Base-by-base conservation (phyloP, 805 yeast species). In the Ogataea paradorogensis region DNA sequence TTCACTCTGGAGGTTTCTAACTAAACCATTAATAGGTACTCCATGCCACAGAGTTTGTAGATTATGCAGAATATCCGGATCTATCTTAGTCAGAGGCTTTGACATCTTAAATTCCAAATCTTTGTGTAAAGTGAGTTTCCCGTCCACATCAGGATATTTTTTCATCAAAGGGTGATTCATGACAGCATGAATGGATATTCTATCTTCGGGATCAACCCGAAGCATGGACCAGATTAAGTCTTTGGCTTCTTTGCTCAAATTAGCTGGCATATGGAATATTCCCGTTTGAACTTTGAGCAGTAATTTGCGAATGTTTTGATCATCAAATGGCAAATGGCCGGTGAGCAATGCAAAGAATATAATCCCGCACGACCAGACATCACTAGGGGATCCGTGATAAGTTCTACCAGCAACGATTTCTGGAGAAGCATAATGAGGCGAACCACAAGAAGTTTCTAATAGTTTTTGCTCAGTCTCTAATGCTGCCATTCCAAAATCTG, bases 401-500 rank as follows among this genome's bases (percentile, higher is more conserved):
- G 78, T 76, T 53, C 76, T 74, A 13, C 93, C 91, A 53, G 80
- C 73, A 14, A 85, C 91, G 47, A 85, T 84, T 62, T 85, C 95
- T 0, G 95, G 95, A 2, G 95, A 85, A 6, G 93, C 93, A 61
- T 85, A 85, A 65, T 85, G 95, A 14, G 95, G 95, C 15, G 90
- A 82, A 4, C 95, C 95, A 66, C 95, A 85, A 11, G 87, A 79
- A 4, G 95, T 85, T 59, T 83, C 88, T 38, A 85, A 66, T 39
- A 85, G 64, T 58, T 76, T 76, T 38, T 81, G 86, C 41, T 78
- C 78, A 46, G 80, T 73, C 58, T 85, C 98, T 32, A 93, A 68
- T 5, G 99, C 98, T 13, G 99, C 99, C 99, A 93, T 93, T 24
- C 99, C 99, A 61, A 93, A 93, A 64, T 93, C 99, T 9, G 99